phyloP scores from a whole-genome alignment of 2,329 filamentous ascomycete species.

The Cytospora piceicola region DNA sequence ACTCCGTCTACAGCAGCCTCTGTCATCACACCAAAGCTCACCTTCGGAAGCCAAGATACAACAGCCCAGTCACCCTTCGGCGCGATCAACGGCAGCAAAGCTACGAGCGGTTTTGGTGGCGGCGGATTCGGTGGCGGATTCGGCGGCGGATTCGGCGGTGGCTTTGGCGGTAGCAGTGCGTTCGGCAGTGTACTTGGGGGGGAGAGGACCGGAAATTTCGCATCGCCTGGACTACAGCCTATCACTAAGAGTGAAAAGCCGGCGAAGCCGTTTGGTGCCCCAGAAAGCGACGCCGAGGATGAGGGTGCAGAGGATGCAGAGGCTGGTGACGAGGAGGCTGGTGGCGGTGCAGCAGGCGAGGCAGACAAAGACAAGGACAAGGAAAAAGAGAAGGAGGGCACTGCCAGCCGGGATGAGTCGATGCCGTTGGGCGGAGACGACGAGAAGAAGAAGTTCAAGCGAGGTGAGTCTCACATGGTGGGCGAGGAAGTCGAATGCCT shows the following conservation, averaged over 20 bases:
- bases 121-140: slow-evolving; percentile 46
- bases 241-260: slow-evolving; percentile 62
- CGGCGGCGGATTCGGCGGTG: slow-evolving; percentile 43
- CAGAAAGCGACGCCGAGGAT: slow-evolving; percentile 66
- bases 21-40: slow-evolving; percentile 43
- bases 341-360: slow-evolving; percentile 35
- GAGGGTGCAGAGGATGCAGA: slow-evolving; percentile 51
- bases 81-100: slow-evolving; percentile 40
- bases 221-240: slow-evolving; percentile 56
- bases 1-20: slow-evolving; percentile 36
- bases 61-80: slow-evolving; percentile 53
- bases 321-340: slow-evolving; percentile 51
- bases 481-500: not conserved
- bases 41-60: slow-evolving; percentile 47
- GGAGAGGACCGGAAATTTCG: slow-evolving; percentile 68
- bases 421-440: slow-evolving; percentile 55
- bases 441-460: slow-evolving; percentile 71
- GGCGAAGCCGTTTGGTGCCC: slow-evolving; percentile 76
- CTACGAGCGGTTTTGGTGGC: slow-evolving; percentile 40
- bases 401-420: slow-evolving; percentile 55
- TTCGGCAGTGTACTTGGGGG: slow-evolving; percentile 45
- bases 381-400: slow-evolving; percentile 48
- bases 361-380: slow-evolving; percentile 55
- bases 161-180: slow-evolving; percentile 49
- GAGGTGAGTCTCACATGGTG: slow-evolving; percentile 57